Evolutionary conservation across 2,329 filamentous ascomycete species (phyloP).

Genomic region (Pyrenochaeta sp.): DNA sequence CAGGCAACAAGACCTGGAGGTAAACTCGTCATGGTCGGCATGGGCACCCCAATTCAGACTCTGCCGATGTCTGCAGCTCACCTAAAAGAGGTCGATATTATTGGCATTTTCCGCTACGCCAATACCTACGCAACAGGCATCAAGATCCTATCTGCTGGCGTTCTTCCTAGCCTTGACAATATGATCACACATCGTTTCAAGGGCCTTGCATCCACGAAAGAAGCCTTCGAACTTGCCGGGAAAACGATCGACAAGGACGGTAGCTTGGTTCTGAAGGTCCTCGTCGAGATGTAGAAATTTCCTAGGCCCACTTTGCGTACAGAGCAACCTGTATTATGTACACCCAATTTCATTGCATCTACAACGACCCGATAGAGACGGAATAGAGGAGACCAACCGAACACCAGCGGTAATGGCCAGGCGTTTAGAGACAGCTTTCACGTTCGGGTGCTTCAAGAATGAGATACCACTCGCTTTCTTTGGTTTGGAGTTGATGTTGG

Average conservation of each 20-base stretch:
- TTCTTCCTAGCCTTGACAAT: conserved; percentile 58
- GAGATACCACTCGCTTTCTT: conserved; percentile 24
- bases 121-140: conserved; percentile 65
- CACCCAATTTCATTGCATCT: conserved; percentile 1
- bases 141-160: conserved; percentile 60
- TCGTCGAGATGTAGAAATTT: conserved; percentile 38
- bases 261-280: conserved; percentile 62
- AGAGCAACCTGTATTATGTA: conserved; percentile 5
- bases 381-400: conserved; percentile 7
- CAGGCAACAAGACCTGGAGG: conserved; percentile 59
- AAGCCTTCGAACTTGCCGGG: conserved; percentile 61
- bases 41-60: conserved; percentile 65
- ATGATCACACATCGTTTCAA: conserved; percentile 63
- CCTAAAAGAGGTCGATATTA: conserved; percentile 64
- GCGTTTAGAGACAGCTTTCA: conserved; percentile 14
- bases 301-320: neutral
- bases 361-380: conserved; percentile 15
- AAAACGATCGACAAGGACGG: conserved; percentile 62
- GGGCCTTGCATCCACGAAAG: conserved; percentile 57
- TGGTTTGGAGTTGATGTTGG: conserved; percentile 6
- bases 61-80: conserved; percentile 64
- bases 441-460: conserved; percentile 10
- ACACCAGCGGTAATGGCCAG: conserved; percentile 7
- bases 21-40: conserved; percentile 64
- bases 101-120: conserved; percentile 66